These are phyloP conservation scores for Trichoderma pleuroti DNA, from an alignment of 2,329 filamentous ascomycete genomes.

Conservation along the genomic window DNA sequence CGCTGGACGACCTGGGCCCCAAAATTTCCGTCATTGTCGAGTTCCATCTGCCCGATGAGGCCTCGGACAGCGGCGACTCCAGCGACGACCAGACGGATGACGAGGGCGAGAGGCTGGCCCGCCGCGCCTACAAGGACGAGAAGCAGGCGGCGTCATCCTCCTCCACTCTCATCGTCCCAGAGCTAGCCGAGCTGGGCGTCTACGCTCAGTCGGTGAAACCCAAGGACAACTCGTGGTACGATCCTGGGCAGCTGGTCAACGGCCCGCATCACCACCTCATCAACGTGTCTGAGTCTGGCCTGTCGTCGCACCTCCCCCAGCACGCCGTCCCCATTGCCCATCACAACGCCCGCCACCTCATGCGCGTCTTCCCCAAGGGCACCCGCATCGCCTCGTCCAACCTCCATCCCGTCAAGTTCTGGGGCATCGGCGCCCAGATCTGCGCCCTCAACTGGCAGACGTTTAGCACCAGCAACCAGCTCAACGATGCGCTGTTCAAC, in stretches of 20 bases:
- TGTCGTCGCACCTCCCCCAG: slow-evolving; percentile 49
- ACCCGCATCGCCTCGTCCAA: slow-evolving; percentile 65
- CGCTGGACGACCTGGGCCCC: slow-evolving; percentile 55
- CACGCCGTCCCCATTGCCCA: slow-evolving; percentile 46
- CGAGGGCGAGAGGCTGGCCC: slow-evolving; percentile 44
- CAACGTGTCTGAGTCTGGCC: slow-evolving; percentile 64
- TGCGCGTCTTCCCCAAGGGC: slow-evolving; percentile 67
- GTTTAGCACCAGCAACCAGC: slow-evolving; percentile 61
- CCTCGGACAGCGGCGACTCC: slow-evolving; percentile 39
- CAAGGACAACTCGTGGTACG: slow-evolving; percentile 62
- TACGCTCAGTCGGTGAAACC: slow-evolving; percentile 70
- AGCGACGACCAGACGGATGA: slow-evolving; percentile 39
- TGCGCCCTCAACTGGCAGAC: slow-evolving; percentile 69
- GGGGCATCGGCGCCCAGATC: slow-evolving; percentile 65
- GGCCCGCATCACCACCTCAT: slow-evolving; percentile 63
- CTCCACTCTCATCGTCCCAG: slow-evolving; percentile 55
- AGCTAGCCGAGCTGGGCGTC: slow-evolving; percentile 62
- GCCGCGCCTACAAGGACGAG: slow-evolving; percentile 51
- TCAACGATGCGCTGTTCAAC: slow-evolving; percentile 65
- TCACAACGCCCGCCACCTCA: slow-evolving; percentile 64
- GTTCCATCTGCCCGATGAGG: slow-evolving; percentile 56
- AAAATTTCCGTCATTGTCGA: slow-evolving; percentile 67
- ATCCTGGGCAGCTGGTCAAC: slow-evolving; percentile 46
- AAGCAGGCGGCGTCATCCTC: slow-evolving; percentile 46
- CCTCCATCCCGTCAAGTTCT: slow-evolving; percentile 60